phyloP scores from a whole-genome alignment of 306 rosid species.

The Prunus mongolica region DNA sequence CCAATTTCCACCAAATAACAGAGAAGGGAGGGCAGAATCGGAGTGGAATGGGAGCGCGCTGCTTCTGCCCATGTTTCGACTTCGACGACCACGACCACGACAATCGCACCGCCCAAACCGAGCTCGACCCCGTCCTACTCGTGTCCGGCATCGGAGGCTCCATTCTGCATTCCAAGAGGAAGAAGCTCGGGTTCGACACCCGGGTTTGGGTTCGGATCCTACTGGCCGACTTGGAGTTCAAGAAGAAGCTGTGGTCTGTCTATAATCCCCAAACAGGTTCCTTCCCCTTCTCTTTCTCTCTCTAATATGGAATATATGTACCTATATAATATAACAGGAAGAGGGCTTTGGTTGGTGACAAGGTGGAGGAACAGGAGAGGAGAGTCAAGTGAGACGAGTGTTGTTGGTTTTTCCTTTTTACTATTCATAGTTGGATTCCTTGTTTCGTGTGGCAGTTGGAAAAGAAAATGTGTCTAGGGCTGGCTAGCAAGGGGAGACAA shows the following conservation, averaged over 20 bases:
- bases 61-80: conserved; percentile 48
- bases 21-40: not conserved
- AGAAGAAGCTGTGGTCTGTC: conserved; percentile 63
- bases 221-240: conserved; percentile 74
- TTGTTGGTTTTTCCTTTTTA: not conserved
- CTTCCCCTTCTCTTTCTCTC: not conserved
- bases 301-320: not conserved
- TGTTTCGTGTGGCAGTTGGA: not conserved
- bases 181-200: conserved; percentile 58
- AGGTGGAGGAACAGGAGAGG: not conserved
- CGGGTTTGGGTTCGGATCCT: conserved; percentile 86
- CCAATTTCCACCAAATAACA: not conserved
- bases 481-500: not conserved
- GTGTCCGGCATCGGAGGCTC: conserved; percentile 91
- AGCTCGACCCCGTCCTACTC: conserved; percentile 73
- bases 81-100: conserved; percentile 14
- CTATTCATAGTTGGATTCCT: not conserved
- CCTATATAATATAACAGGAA: too few species aligned
- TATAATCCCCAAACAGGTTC: conserved; percentile 84
- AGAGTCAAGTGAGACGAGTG: not conserved
- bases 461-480: not conserved
- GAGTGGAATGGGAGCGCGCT: conserved; percentile 20
- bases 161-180: conserved; percentile 59
- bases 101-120: conserved; percentile 14
- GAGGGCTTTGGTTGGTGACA: too few species aligned